A percentile compares a stretch with the other conserved stretches of the same genome.
These are phyloP conservation scores for Mortierella sp. DNA, from an alignment of 371 early-diverging fungal species.

Conservation along the genomic window DNA sequence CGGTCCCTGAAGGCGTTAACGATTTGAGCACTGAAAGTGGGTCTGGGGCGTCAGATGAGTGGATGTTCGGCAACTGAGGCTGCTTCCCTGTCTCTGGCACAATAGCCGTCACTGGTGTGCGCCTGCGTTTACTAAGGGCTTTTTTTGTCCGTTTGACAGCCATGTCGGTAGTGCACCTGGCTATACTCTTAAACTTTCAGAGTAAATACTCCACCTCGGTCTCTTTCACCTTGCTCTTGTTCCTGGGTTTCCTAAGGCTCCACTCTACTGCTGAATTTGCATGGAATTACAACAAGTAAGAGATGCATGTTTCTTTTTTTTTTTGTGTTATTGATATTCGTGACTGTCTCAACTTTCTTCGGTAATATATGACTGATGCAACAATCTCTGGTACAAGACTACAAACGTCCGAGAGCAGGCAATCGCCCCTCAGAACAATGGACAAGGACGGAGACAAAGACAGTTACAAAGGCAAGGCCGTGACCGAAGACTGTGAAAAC, in stretches of 20 bases:
- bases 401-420: slow-evolving; percentile 1
- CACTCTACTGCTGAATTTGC: too few species aligned
- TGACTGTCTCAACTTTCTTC: background rate
- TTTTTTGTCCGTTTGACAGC: slow-evolving; percentile 32
- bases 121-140: slow-evolving; percentile 19
- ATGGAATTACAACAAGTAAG: background rate
- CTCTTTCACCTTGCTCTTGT: slow-evolving; percentile 2
- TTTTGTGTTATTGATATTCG: background rate
- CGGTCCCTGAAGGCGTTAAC: slow-evolving; percentile 30
- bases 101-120: slow-evolving; percentile 28
- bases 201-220: background rate
- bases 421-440: background rate
- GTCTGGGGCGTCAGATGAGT: slow-evolving; percentile 7
- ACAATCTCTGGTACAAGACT: background rate
- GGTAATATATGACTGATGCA: background rate
- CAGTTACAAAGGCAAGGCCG: background rate
- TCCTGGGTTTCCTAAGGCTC: background rate
- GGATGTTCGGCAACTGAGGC: background rate
- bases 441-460: slow-evolving; percentile 4
- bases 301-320: background rate
- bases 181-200: background rate
- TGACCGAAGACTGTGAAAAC: background rate
- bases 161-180: background rate
- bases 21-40: slow-evolving; percentile 34
- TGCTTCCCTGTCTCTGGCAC: background rate